Base-by-base conservation (phyloP, 225 moss, liverwort and hornwort species). In the Bryoerythrophyllum caledonicum region DNA sequence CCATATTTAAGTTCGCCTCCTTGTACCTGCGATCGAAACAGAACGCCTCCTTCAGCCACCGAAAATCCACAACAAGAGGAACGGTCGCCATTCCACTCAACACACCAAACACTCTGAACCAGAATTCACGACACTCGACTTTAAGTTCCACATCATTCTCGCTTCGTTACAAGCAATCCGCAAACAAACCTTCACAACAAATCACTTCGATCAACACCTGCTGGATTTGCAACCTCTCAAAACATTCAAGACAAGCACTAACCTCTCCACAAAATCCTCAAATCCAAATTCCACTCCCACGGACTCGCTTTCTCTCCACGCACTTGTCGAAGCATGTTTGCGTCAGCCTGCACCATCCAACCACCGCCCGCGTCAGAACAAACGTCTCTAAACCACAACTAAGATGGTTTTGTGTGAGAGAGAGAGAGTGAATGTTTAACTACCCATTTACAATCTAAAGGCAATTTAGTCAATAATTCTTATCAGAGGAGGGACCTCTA, bases 1-100 rank as follows among this genome's bases (percentile, higher is more conserved):
- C 96, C 24, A 94, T 89, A 51, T 96, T 94, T 67, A 94, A 78
- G 69, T 94, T 94, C 14, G 92, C 91, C 41, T 94, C 94, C 79
- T 94, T 96, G 73, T 94, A 96, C 87, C 91, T 93, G 80, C 61
- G 72, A 14, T 20, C 24, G 17, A 56, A 4, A 17, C 25, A 15
- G 4, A 15, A 44, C 44, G 44, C 44, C 44, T 44, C 15, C 44
- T 4, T 44, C 44, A 44, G 44, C 44, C 15, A 15, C 44, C 14
- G 0, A 15, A 44, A 44, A 14, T 27, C 24, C 38, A 38, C 15
- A 17, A 10, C 8, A 15, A 35, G 0, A 54, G 5, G 14, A 56
- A 10, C 56, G 55, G 38, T 25, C 38, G 4, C 15, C 38, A 70
- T 71, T 20, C 15, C 23, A 49, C 48, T 16, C 32, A 61, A 48